Conservation (phyloP, 2,329 filamentous ascomycete species). For the Aspergillus sp. region DNA sequence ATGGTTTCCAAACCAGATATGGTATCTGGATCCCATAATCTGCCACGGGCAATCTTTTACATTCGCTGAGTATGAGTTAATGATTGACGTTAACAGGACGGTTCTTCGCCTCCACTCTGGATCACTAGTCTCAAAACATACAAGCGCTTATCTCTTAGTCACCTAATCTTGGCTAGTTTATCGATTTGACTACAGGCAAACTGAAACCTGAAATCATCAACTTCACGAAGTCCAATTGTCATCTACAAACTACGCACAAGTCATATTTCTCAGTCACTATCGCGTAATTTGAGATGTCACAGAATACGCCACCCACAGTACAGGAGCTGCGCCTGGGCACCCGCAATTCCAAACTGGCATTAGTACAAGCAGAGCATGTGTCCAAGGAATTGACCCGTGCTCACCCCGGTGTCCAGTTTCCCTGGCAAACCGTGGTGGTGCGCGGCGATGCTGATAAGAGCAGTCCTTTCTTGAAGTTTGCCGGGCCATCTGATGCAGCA, state of each 20-base stretch:
- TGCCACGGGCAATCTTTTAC: background rate
- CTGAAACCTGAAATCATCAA: background rate
- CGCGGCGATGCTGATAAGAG: background rate
- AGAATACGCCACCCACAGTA: background rate
- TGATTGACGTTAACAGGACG: background rate
- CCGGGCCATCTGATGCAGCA: slow-evolving; percentile 18
- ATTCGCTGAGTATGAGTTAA: background rate
- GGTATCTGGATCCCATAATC: no score
- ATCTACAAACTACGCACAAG: no score
- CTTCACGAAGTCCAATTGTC: background rate
- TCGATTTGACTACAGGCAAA: background rate
- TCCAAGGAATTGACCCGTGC: background rate
- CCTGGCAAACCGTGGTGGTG: background rate
- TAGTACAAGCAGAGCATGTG: background rate
- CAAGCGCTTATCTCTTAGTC: background rate
- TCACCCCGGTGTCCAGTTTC: background rate
- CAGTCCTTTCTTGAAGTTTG: slow-evolving; percentile 3
- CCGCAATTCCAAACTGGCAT: background rate
- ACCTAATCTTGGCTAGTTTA: background rate
- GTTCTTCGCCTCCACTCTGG: background rate
- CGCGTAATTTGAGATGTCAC: background rate
- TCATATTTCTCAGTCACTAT: background rate
- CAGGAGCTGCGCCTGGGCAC: background rate
- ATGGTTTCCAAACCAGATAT: no score
- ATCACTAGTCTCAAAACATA: background rate